Conservation (phyloP, 257 asterid genomes). For the Plantago ovata region DNA sequence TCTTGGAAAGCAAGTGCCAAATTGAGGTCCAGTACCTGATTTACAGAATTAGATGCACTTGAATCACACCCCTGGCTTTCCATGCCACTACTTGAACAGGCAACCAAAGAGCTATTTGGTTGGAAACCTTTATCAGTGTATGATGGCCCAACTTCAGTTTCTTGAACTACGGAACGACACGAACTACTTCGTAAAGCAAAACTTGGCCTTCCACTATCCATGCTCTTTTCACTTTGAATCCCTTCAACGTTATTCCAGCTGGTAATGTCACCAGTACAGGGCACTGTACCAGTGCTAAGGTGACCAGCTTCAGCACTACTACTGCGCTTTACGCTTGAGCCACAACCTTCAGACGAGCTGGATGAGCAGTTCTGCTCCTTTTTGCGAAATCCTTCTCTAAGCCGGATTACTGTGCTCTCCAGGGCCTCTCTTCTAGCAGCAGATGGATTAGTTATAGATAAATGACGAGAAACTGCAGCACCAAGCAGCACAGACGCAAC, state of each 20-base stretch:
- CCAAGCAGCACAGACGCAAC: constrained; percentile 97
- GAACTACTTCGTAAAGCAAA: constrained; percentile 78
- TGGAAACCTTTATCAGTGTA: constrained; percentile 66
- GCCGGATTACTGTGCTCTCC: constrained; percentile 94
- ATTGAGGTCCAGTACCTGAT: constrained; percentile 81
- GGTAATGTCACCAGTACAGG: constrained; percentile 62
- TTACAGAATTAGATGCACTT: constrained; percentile 75
- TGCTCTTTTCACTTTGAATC: constrained; percentile 76
- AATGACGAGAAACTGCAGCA: constrained; percentile 96
- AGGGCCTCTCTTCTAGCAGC: constrained; percentile 97
- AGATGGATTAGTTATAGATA: constrained; percentile 75
- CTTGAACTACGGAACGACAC: constrained; percentile 84
- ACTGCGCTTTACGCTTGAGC: constrained; percentile 96
- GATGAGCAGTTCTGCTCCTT: constrained; percentile 87
- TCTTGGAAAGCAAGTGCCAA: constrained; percentile 92
- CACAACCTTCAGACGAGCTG: constrained; percentile 97
- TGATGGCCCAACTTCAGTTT: constrained; percentile 87
- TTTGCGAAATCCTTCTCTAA: constrained; percentile 88
- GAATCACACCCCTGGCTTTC: constrained; percentile 96
- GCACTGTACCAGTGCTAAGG: constrained; percentile 63
- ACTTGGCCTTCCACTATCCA: constrained; percentile 97
- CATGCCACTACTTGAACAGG: constrained; percentile 88
- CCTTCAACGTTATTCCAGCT: constrained; percentile 91
- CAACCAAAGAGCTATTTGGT: constrained; percentile 60
- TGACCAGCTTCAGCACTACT: constrained; percentile 99